phyloP scores from a whole-genome alignment of 164 flowering plant genomes.

The Kingdonia uniflora region DNA sequence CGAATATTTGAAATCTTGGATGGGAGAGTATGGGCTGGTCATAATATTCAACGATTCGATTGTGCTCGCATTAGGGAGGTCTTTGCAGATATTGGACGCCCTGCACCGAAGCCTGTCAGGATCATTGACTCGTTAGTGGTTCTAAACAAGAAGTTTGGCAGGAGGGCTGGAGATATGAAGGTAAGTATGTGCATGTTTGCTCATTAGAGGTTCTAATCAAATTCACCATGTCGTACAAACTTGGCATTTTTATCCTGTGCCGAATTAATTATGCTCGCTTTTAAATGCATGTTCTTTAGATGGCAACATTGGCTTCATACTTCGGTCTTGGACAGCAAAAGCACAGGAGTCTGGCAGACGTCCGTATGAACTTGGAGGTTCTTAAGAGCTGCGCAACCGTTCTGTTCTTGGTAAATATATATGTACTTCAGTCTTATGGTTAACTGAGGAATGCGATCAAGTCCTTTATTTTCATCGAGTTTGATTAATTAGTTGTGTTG shows the following conservation, averaged over 20 bases:
- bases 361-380: slow-evolving; percentile 82
- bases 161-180: slow-evolving; percentile 91
- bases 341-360: slow-evolving; percentile 94
- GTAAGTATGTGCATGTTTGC: too few relatives aligned
- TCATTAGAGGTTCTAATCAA: not conserved
- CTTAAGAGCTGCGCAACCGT: slow-evolving; percentile 85
- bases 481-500: not conserved
- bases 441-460: too few relatives aligned
- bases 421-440: not conserved
- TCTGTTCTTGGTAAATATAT: slow-evolving; percentile 49
- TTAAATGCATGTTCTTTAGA: slow-evolving; percentile 23
- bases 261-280: not conserved
- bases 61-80: slow-evolving; percentile 67
- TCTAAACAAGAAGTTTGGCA: slow-evolving; percentile 58
- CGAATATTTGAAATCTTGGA: slow-evolving; percentile 50
- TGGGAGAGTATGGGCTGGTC: slow-evolving; percentile 91
- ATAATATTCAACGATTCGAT: slow-evolving; percentile 73
- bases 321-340: slow-evolving; percentile 82
- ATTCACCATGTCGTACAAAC: too few relatives aligned
- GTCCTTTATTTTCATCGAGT: not conserved
- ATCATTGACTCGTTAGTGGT: slow-evolving; percentile 72
- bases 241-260: too few relatives aligned
- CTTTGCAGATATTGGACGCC: slow-evolving; percentile 44
- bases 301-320: slow-evolving; percentile 78
- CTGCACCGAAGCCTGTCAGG: slow-evolving; percentile 55